These are phyloP conservation scores for Xylaria venustula DNA, from an alignment of 495 filamentous ascomycete species.

Conservation along the genomic window DNA sequence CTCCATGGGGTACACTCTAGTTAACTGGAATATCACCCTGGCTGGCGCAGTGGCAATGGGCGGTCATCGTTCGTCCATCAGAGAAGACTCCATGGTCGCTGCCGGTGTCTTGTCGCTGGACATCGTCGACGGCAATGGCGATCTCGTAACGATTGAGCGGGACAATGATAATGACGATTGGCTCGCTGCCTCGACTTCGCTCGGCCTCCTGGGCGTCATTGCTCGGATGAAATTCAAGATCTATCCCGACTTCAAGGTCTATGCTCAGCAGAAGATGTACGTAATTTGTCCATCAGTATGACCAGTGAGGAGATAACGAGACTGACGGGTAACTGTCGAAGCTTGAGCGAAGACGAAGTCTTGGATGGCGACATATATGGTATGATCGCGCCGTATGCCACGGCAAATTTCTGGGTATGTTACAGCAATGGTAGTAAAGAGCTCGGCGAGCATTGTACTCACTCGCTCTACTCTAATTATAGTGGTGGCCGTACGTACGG, in stretches of 20 bases:
- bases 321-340: conserved; percentile 16
- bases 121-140: conserved; percentile 46
- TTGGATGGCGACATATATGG: conserved; percentile 48
- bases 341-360: conserved; percentile 43
- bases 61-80: conserved; percentile 44
- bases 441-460: neutral
- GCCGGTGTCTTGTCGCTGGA: conserved; percentile 47
- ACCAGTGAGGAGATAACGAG: neutral
- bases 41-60: conserved; percentile 51
- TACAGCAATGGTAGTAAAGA: neutral
- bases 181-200: conserved; percentile 48
- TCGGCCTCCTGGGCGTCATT: conserved; percentile 47
- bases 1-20: conserved; percentile 47
- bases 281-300: neutral
- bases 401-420: conserved; percentile 47
- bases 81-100: conserved; percentile 52
- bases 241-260: conserved; percentile 48
- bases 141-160: conserved; percentile 37
- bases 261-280: conserved; percentile 47
- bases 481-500: conserved; percentile 51
- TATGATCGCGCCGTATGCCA: conserved; percentile 49
- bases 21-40: conserved; percentile 54
- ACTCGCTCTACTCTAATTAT: neutral
- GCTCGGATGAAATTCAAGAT: conserved; percentile 46
- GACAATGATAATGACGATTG: conserved; percentile 43